Evolutionary conservation across 352 stramenopile genomes (phyloP).

Genomic region (Phytophthora constricta): DNA sequence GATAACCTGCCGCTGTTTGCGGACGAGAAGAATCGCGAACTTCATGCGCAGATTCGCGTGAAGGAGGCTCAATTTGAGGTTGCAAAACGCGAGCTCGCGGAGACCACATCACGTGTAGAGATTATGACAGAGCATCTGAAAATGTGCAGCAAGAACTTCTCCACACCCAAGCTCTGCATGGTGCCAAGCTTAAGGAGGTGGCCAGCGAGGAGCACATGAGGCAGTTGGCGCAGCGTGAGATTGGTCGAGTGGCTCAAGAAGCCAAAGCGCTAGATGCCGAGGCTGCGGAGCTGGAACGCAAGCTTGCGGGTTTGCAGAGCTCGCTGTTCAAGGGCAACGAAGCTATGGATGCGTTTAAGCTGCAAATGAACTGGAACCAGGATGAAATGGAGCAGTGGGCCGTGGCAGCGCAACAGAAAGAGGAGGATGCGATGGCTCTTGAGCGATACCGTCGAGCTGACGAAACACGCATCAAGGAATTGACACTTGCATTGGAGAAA

Average conservation of each 20-base stretch:
- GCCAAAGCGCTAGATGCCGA: constrained; percentile 78
- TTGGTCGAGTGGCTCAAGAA: constrained; percentile 83
- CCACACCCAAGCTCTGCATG: constrained; percentile 93
- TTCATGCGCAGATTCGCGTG: constrained; percentile 81
- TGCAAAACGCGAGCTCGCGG: constrained; percentile 71
- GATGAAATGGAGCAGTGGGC: constrained; percentile 98
- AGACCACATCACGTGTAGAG: constrained; percentile 90
- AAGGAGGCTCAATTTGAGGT: constrained; percentile 77
- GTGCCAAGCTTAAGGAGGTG: constrained; percentile 94
- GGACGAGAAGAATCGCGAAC: constrained; percentile 85
- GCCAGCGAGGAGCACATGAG: constrained; percentile 94
- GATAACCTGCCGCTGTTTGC: constrained; percentile 91
- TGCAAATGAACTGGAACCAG: constrained; percentile 98
- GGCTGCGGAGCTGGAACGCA: constrained; percentile 79
- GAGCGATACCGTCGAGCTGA: constrained; percentile 94
- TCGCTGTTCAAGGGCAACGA: constrained; percentile 94
- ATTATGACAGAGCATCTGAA: constrained; percentile 97
- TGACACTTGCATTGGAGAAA: constrained; percentile 94
- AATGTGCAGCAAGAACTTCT: constrained; percentile 96
- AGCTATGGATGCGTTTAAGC: constrained; percentile 95
- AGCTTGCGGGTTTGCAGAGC: constrained; percentile 90
- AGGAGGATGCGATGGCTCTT: constrained; percentile 94
- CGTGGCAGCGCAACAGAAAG: constrained; percentile 95
- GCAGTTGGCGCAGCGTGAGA: constrained; percentile 91
- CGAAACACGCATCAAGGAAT: constrained; percentile 95